Evolutionary conservation across 1,284 basidiomycete genomes (phyloP).

Genomic region (Ceratobasidium sp.): DNA sequence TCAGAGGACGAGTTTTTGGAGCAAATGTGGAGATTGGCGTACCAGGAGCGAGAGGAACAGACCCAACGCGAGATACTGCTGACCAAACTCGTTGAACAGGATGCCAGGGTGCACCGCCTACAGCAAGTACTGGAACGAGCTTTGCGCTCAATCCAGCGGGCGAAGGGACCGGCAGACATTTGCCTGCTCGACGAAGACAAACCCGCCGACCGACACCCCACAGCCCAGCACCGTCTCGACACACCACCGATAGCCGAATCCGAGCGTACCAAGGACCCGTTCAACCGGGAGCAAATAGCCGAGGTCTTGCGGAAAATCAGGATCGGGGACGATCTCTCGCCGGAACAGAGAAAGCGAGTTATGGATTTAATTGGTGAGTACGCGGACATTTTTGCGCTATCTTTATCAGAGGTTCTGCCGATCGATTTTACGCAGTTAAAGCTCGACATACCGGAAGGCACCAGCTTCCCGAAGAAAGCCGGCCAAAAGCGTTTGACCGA

Average conservation of each 20-base stretch:
- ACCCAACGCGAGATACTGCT: slow-evolving; percentile 25
- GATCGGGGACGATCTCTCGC: slow-evolving; percentile 31
- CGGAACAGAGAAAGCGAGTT: slow-evolving; percentile 11
- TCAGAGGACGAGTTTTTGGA: slow-evolving; percentile 6
- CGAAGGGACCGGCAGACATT: neutral
- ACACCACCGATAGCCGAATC: neutral
- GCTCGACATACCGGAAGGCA: slow-evolving; percentile 42
- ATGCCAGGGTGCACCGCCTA: neutral
- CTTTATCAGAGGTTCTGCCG: slow-evolving; percentile 23
- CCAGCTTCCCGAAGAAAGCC: slow-evolving; percentile 28
- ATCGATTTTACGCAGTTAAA: slow-evolving; percentile 42
- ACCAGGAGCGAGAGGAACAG: neutral
- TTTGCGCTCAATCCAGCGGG: neutral
- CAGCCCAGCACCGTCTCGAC: neutral
- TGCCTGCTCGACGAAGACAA: neutral
- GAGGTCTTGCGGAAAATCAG: slow-evolving; percentile 18
- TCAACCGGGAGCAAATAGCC: neutral
- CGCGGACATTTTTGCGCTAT: slow-evolving; percentile 30
- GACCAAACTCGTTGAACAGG: neutral
- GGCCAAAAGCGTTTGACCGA: slow-evolving; percentile 44
- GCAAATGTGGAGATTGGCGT: neutral
- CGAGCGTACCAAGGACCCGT: neutral
- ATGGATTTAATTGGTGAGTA: slow-evolving; percentile 8
- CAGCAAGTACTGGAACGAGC: neutral
- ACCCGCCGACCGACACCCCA: neutral